Conservation (phyloP, 768 basidiomycete genomes). For the Serendipita vermifera region DNA sequence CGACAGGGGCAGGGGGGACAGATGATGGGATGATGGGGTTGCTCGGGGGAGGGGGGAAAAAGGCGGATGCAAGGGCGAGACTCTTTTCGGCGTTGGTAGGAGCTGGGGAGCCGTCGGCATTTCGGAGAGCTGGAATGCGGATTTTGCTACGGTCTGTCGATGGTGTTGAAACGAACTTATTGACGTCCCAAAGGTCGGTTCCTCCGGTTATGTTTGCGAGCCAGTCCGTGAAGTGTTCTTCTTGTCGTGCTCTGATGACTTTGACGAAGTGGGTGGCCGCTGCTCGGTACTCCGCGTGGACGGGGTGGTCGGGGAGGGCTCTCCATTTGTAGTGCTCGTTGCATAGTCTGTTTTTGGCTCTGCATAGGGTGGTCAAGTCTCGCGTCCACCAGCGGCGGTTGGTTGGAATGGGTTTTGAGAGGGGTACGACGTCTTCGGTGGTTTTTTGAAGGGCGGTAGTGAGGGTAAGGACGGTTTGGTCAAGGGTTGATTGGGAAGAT, state of each 20-base stretch:
- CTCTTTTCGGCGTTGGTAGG: not conserved
- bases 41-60: not conserved
- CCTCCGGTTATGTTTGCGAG: not conserved
- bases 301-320: not conserved
- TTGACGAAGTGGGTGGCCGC: not conserved
- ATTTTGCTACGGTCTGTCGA: not conserved
- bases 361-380: slow-evolving; percentile 19
- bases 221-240: not conserved
- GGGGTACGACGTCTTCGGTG: slow-evolving; percentile 17
- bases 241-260: not conserved
- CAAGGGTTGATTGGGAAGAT: slow-evolving; percentile 15
- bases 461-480: slow-evolving; percentile 5
- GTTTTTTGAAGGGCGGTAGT: slow-evolving; percentile 15
- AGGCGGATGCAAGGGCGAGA: not conserved
- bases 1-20: too few relatives aligned
- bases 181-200: not conserved
- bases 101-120: not conserved
- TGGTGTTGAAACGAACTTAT: not conserved
- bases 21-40: not conserved
- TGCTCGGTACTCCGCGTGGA: not conserved
- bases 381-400: slow-evolving; percentile 26
- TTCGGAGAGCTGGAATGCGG: not conserved
- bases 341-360: slow-evolving; percentile 13
- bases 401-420: slow-evolving; percentile 16
- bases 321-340: too few relatives aligned